A percentile compares a stretch with the other conserved stretches of the same genome.
These are phyloP conservation scores for Nothophaeocryptopus gaeumannii DNA, from an alignment of 2,329 filamentous ascomycete genomes.

Conservation along the genomic window DNA sequence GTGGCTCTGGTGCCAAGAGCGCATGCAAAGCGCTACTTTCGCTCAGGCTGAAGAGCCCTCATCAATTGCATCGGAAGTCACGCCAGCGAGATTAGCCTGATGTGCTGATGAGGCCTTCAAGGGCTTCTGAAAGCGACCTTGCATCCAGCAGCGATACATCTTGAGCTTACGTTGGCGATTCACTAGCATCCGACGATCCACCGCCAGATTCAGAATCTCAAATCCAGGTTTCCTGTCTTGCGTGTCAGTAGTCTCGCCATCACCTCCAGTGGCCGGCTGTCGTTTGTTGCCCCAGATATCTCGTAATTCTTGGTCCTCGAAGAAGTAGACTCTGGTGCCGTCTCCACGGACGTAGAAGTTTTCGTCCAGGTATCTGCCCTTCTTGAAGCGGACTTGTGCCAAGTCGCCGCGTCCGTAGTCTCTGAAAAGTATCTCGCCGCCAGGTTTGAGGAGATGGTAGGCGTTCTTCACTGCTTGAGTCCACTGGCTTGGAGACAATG, in stretches of 20 bases:
- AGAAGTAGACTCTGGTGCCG: constrained; percentile 96
- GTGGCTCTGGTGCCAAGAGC: no score
- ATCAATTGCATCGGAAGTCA: no score
- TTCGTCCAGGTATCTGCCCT: constrained; percentile 87
- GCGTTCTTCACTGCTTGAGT: constrained; percentile 76
- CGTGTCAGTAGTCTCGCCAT: constrained; percentile 25
- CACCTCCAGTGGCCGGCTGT: constrained; percentile 19
- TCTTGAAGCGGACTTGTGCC: constrained; percentile 95
- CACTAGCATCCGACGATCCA: constrained; percentile 85
- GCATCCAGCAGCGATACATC: constrained; percentile 98
- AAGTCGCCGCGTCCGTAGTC: constrained; percentile 96
- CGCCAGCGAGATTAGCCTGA: background rate
- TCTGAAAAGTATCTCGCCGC: constrained; percentile 89
- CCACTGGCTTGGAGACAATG: constrained; percentile 83
- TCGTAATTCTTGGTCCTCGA: constrained; percentile 78
- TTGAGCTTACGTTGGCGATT: constrained; percentile 88
- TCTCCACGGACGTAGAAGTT: constrained; percentile 97
- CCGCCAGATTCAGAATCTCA: constrained; percentile 72
- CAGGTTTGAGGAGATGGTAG: constrained; percentile 78
- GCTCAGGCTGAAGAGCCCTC: no score
- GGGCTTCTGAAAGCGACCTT: constrained; percentile 73
- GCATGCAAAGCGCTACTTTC: no score
- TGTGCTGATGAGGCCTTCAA: background rate
- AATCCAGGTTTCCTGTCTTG: constrained; percentile 42
- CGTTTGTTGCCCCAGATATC: constrained; percentile 64